A percentile compares a stretch with the other conserved stretches of the same genome.
These are phyloP conservation scores for Lachnellula willkommii DNA, from an alignment of 2,329 filamentous ascomycete genomes.

Conservation along the genomic window DNA sequence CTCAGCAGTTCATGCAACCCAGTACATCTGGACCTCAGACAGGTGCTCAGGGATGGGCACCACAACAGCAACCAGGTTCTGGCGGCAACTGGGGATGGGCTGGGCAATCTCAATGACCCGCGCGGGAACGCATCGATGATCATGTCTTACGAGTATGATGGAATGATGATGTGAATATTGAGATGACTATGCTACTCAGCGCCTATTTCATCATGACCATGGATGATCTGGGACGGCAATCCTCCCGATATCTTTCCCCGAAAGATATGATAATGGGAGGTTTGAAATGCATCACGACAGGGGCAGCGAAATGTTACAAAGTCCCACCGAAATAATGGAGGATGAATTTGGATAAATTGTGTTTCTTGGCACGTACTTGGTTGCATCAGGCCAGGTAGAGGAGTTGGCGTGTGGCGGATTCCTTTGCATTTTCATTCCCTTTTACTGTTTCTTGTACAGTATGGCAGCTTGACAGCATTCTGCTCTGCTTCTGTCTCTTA, in stretches of 20 bases:
- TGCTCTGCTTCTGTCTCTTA: slow-evolving; percentile 3
- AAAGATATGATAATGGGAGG: not conserved
- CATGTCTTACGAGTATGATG: slow-evolving; percentile 19
- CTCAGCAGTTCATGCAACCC: slow-evolving; percentile 64
- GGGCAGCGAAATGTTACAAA: not conserved
- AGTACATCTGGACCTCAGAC: slow-evolving; percentile 36
- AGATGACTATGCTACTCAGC: slow-evolving; percentile 13
- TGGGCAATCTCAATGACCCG: slow-evolving; percentile 25
- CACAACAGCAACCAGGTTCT: slow-evolving; percentile 26
- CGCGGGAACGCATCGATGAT: slow-evolving; percentile 2
- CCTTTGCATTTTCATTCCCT: slow-evolving; percentile 9
- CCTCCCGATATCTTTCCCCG: not conserved
- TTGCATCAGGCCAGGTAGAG: slow-evolving; percentile 25
- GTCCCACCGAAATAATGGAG: slow-evolving; percentile 3
- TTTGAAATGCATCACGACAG: not conserved
- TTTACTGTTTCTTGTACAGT: slow-evolving; percentile 26
- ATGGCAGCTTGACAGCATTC: slow-evolving; percentile 8
- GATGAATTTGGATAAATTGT: slow-evolving; percentile 16
- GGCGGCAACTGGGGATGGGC: slow-evolving; percentile 29
- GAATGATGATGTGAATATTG: slow-evolving; percentile 18
- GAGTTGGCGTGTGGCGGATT: slow-evolving; percentile 25
- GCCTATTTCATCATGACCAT: slow-evolving; percentile 12
- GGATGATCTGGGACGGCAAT: not conserved
- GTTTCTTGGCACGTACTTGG: slow-evolving; percentile 17
- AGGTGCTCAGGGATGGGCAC: slow-evolving; percentile 30